A percentile compares a stretch with the other conserved stretches of the same genome.
Evolutionary conservation across 768 basidiomycete genomes (phyloP).

Genomic region (Hypsizygus marmoreus): DNA sequence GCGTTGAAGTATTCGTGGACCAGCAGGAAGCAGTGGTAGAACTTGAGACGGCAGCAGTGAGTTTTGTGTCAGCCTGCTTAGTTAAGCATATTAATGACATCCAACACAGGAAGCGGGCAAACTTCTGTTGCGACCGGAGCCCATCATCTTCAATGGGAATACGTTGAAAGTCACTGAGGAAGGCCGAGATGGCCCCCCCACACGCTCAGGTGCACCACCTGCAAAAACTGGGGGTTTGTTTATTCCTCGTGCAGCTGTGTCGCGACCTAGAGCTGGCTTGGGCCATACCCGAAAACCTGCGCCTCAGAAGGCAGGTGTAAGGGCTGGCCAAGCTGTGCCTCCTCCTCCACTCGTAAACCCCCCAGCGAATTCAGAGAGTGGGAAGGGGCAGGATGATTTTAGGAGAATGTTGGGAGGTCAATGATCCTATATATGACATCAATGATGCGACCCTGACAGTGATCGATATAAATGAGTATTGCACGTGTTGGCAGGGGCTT

Average conservation of each 20-base stretch:
- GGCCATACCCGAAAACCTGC: slow-evolving; percentile 54
- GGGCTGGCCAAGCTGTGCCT: slow-evolving; percentile 7
- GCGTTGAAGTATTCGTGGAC: slow-evolving; percentile 74
- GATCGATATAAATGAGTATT: background rate
- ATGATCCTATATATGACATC: slow-evolving; percentile 10
- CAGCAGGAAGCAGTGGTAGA: slow-evolving; percentile 64
- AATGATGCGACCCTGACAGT: background rate
- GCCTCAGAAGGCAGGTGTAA: slow-evolving; percentile 15
- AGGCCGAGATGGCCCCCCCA: slow-evolving; percentile 31
- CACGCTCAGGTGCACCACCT: slow-evolving; percentile 32
- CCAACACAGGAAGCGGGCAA: slow-evolving; percentile 76
- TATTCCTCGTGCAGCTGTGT: slow-evolving; percentile 63
- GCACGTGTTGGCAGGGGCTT: no score
- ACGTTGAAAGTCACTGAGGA: slow-evolving; percentile 64
- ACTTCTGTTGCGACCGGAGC: slow-evolving; percentile 69
- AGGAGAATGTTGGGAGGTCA: slow-evolving; percentile 67
- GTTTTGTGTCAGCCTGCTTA: slow-evolving; percentile 19
- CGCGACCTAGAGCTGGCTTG: slow-evolving; percentile 72
- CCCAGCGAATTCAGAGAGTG: slow-evolving; percentile 25
- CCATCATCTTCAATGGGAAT: slow-evolving; percentile 69
- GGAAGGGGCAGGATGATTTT: slow-evolving; percentile 82
- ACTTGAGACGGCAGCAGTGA: slow-evolving; percentile 64
- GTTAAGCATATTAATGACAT: background rate
- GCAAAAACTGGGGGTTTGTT: slow-evolving; percentile 54
- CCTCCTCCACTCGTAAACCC: slow-evolving; percentile 20